Conservation (phyloP, 2,329 filamentous ascomycete genomes). For the Ceratocystiopsis brevicomis region DNA sequence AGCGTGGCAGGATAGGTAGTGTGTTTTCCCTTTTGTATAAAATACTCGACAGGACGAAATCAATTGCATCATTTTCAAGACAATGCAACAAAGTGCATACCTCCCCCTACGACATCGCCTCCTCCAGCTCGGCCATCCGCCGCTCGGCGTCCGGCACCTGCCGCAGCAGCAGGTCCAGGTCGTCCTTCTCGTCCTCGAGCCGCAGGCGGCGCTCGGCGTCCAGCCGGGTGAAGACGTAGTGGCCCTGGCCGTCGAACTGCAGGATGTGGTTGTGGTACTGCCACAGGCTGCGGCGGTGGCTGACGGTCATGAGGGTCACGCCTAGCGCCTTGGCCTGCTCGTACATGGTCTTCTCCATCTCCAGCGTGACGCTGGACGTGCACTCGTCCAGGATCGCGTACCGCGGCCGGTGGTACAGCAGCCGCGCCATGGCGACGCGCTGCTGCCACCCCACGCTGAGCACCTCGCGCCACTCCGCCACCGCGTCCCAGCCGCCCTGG, state of each 20-base stretch:
- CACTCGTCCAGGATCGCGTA: conserved; percentile 97
- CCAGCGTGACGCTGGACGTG: conserved; percentile 83
- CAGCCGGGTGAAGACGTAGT: conserved; percentile 73
- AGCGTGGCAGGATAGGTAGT: too few species aligned
- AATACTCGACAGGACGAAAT: not conserved
- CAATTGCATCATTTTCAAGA: not conserved
- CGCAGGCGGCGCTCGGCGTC: conserved; percentile 72
- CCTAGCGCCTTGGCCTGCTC: conserved; percentile 81
- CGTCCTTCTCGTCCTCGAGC: conserved; percentile 92
- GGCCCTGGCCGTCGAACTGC: conserved; percentile 89
- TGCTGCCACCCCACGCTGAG: conserved; percentile 86
- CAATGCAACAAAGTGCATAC: not conserved
- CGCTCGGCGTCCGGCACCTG: conserved; percentile 78
- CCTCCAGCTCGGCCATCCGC: conserved; percentile 61
- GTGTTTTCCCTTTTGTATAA: not conserved
- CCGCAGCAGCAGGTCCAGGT: conserved; percentile 67
- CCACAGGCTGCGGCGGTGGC: conserved; percentile 80
- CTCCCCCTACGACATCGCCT: conserved; percentile 13
- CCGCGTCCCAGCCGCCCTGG: conserved; percentile 62
- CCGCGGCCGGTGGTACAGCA: conserved; percentile 82
- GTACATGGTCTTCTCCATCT: conserved; percentile 92
- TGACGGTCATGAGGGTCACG: conserved; percentile 94
- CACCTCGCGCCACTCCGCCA: conserved; percentile 92
- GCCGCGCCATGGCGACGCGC: conserved; percentile 83
- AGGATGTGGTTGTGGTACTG: conserved; percentile 89